Conservation (phyloP, 78 protist species). For the Speleostelium caveatum region DNA sequence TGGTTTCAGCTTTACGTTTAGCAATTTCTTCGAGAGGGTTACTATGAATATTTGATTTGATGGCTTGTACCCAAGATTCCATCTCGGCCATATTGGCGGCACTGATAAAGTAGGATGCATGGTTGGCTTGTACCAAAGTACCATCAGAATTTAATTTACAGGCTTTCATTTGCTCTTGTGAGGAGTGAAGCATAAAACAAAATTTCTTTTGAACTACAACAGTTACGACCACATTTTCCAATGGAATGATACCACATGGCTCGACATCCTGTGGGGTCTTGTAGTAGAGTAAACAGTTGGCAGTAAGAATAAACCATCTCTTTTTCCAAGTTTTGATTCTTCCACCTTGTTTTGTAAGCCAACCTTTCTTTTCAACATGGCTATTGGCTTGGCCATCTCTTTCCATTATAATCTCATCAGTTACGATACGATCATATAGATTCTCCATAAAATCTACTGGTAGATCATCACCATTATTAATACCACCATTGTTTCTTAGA, state of each 20-base stretch:
- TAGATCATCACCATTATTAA: conserved; percentile 80
- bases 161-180: conserved; percentile 76
- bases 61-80: conserved; percentile 77
- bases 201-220: conserved; percentile 61
- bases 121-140: conserved; percentile 79
- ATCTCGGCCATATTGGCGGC: conserved; percentile 74
- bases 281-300: conserved; percentile 81
- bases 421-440: conserved; percentile 85
- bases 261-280: conserved; percentile 81
- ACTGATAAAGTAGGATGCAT: conserved; percentile 73
- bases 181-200: conserved; percentile 57
- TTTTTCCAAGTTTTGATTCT: conserved; percentile 87
- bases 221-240: conserved; percentile 72
- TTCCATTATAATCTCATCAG: conserved; percentile 85
- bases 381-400: conserved; percentile 66
- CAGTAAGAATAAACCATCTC: conserved; percentile 82
- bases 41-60: conserved; percentile 60
- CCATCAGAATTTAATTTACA: conserved; percentile 80
- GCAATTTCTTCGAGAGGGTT: conserved; percentile 72
- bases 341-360: conserved; percentile 87
- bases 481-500: conserved; percentile 51
- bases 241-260: conserved; percentile 84
- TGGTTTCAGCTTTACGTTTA: conserved; percentile 66
- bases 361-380: conserved; percentile 83
- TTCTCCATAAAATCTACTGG: conserved; percentile 75